These are phyloP conservation scores for Cryptosporidium sp. DNA, from an alignment of 169 alveolate species.

Conservation along the genomic window DNA sequence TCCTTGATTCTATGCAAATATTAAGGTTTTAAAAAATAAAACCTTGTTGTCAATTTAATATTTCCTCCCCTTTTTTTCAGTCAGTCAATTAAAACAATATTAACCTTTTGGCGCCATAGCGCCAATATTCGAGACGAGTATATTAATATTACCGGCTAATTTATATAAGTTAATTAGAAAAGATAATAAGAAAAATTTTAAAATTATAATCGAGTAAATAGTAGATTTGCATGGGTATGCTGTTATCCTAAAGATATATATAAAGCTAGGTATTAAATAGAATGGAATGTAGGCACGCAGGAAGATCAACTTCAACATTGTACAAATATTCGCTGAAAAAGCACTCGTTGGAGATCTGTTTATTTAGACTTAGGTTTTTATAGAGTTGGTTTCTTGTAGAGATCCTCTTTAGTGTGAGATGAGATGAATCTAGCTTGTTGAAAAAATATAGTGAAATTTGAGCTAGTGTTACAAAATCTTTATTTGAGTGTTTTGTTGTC, in stretches of 20 bases:
- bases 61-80: conserved; percentile 8
- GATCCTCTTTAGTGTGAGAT: conserved; percentile 29
- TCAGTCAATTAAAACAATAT: conserved; percentile 10
- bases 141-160: conserved; percentile 12
- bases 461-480: neutral
- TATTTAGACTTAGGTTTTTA: conserved; percentile 2
- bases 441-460: neutral
- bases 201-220: neutral
- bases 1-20: neutral
- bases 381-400: conserved; percentile 27
- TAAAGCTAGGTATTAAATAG: conserved; percentile 11
- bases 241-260: neutral
- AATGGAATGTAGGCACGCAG: conserved; percentile 20
- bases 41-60: neutral
- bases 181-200: neutral
- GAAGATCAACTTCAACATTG: conserved; percentile 48
- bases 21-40: neutral
- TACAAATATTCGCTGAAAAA: conserved; percentile 41
- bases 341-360: neutral
- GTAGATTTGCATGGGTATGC: neutral
- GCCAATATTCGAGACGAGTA: conserved; percentile 45
- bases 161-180: neutral
- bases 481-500: neutral
- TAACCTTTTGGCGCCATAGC: conserved; percentile 41
- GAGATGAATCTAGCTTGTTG: conserved; percentile 52